These are phyloP conservation scores for Entrophospora sp. DNA, from an alignment of 192 early-diverging fungal species.

Conservation along the genomic window DNA sequence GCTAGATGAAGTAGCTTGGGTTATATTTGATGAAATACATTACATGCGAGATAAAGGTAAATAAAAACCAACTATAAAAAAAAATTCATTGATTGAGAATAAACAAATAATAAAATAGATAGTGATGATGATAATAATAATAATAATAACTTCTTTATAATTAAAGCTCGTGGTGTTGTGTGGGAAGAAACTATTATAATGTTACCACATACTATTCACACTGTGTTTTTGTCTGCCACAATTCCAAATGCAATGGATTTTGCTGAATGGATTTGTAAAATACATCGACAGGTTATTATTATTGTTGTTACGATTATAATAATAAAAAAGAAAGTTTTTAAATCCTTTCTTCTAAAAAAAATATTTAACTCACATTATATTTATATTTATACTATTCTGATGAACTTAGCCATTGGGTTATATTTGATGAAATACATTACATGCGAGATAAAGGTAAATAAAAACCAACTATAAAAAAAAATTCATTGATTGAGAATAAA, in stretches of 20 bases:
- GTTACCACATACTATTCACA: conserved; percentile 83
- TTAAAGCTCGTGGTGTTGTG: conserved; percentile 78
- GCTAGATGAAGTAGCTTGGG: conserved; percentile 95
- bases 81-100: no score
- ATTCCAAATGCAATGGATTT: conserved; percentile 99
- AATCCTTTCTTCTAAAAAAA: no score
- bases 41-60: conserved; percentile 91
- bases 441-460: conserved; percentile 78
- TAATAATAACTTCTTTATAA: background rate
- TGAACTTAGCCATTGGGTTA: conserved; percentile 97
- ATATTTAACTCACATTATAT: background rate
- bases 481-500: no score
- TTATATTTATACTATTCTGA: background rate
- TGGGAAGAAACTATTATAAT: conserved; percentile 99
- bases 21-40: conserved; percentile 98
- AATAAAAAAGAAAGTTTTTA: no score
- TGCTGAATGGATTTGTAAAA: conserved; percentile 96
- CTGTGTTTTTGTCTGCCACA: conserved; percentile 94
- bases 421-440: conserved; percentile 98
- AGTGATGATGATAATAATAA: no score
- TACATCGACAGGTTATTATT: conserved; percentile 62
- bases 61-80: background rate
- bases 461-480: no score
- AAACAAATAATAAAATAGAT: background rate
- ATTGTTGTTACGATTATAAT: background rate